phyloP scores from a whole-genome alignment of 345 rosid species.

The Brassica juncea region DNA sequence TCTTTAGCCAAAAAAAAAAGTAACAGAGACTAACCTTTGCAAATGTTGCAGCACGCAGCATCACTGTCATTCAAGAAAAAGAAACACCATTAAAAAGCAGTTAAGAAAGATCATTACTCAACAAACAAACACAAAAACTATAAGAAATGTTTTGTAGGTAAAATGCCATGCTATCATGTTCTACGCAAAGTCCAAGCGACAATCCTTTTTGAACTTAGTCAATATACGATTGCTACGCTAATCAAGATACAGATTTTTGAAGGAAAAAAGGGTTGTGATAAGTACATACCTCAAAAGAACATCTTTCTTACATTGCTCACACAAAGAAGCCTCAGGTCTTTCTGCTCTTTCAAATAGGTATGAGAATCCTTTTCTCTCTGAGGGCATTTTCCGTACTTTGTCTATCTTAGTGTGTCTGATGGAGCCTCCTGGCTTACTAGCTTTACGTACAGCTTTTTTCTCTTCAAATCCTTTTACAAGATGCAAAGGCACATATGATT shows the following conservation, averaged over 20 bases:
- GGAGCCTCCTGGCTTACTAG: constrained; percentile 47
- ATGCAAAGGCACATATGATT: constrained; percentile 82
- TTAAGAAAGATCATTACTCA: constrained; percentile 21
- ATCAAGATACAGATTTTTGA: constrained; percentile 11
- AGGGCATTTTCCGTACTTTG: constrained; percentile 40
- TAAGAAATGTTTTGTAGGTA: not conserved
- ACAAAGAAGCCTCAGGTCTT: constrained; percentile 59
- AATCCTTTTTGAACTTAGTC: constrained; percentile 1
- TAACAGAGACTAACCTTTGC: constrained; percentile 63
- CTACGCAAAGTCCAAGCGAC: constrained; percentile 12
- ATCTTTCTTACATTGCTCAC: constrained; percentile 87
- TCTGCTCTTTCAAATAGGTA: constrained; percentile 82
- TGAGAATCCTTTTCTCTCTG: constrained; percentile 61
- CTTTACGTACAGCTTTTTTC: constrained; percentile 70
- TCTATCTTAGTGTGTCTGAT: constrained; percentile 44
- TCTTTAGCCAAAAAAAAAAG: not conserved
- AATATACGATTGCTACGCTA: constrained; percentile 9
- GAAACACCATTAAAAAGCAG: constrained; percentile 1
- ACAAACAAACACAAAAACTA: not conserved
- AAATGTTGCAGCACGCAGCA: constrained; percentile 76
- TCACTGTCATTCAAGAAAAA: constrained; percentile 61
- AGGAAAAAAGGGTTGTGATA: constrained; percentile 17
- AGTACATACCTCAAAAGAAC: constrained; percentile 62
- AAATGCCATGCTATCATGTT: constrained; percentile 12
- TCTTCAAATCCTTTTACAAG: constrained; percentile 91